Conservation (phyloP, 2,329 filamentous ascomycete genomes). For the Cadophora malorum region DNA sequence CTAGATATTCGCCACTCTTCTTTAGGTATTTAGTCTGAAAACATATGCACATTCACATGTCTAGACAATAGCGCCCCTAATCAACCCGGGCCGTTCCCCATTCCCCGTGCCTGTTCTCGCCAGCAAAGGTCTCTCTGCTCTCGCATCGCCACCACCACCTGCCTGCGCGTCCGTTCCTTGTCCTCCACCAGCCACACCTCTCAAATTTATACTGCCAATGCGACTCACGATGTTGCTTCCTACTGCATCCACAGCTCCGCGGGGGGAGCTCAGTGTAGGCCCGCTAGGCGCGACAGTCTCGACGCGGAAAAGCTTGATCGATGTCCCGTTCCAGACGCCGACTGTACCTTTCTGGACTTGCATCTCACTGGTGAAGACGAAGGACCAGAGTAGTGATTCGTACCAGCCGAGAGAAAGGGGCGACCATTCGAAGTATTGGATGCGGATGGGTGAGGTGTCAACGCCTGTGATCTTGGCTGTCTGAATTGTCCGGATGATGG, state of each 20-base stretch:
- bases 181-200: conserved; percentile 37
- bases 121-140: conserved; percentile 26
- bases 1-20: neutral
- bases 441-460: conserved; percentile 74
- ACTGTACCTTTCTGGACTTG: conserved; percentile 84
- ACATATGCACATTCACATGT: neutral
- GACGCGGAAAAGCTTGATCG: conserved; percentile 86
- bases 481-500: conserved; percentile 61
- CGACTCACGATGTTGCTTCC: conserved; percentile 88
- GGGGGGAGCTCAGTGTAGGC: conserved; percentile 81
- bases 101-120: conserved; percentile 32
- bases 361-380: conserved; percentile 91
- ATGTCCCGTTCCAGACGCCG: conserved; percentile 92
- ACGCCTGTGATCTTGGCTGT: conserved; percentile 71
- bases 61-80: conserved; percentile 25
- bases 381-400: conserved; percentile 90
- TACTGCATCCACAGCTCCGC: conserved; percentile 91
- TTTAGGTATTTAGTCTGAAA: neutral
- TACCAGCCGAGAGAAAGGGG: conserved; percentile 93
- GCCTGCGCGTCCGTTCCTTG: conserved; percentile 16
- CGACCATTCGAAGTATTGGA: conserved; percentile 95
- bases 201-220: conserved; percentile 72
- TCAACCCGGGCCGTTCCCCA: conserved; percentile 26
- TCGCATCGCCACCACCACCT: conserved; percentile 20
- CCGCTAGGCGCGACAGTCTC: conserved; percentile 83